Evolutionary conservation across 257 asterid species (phyloP), one percentile per base, ranked within the genome.

Genomic region (Hygrophila difformis): DNA sequence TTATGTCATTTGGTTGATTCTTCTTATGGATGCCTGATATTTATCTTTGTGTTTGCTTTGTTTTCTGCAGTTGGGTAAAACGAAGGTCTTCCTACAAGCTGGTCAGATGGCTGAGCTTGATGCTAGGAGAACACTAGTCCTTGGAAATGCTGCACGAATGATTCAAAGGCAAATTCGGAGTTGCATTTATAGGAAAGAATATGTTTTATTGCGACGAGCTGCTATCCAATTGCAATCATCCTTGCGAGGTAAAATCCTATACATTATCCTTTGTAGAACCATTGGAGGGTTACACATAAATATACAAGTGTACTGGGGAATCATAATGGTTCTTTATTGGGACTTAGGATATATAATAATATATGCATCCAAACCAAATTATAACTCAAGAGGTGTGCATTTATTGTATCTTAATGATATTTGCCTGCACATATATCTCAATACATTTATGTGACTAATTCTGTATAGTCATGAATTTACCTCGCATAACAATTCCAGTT

Each of bases 41-140:
- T 26, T 57, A 60, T 56, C 37, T 34, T 26, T 42, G 40, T 61
- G 19, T 36, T 49, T 67, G 40, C 52, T 53, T 43, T 51, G n/a
- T n/a, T n/a, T 5, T 64, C 63, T 74, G 67, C 94, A 91, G 99
- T 78, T 87, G 56, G 99, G 99, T 58, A 91, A 72, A 75, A 74
- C 95, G 23, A 91, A 91, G 79, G 94, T 87, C 61, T 91, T 91
- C 75, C 73, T 91, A 47, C 80, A 97, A 55, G 99, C 99, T 71
- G 99, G 99, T 61, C 99, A 91, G 79, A 91, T 91, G 99, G 99
- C 99, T 43, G 95, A 87, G 74, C 81, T 91, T 39, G 99, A 91
- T 61, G 85, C 97, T 37, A 83, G 81, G 64, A 78, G 99, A 74
- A 84, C 95, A 34, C 97, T 78, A 80, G 95, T 91, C 57, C 94